Evolutionary conservation across 768 basidiomycete species (phyloP), one percentile per base, ranked within the genome.

Genomic region (Hysterangium stoloniferum): DNA sequence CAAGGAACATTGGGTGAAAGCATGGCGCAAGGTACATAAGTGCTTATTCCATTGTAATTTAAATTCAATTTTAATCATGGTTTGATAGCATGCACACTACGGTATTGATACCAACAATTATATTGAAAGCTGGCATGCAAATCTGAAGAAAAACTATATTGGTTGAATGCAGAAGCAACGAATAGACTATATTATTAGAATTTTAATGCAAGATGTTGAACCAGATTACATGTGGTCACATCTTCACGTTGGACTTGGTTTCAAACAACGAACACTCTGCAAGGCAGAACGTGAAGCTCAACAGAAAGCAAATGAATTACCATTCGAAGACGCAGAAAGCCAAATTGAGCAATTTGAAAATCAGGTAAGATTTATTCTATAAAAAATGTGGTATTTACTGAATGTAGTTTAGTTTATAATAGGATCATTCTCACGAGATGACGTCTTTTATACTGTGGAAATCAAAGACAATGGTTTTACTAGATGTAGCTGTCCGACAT

Each of bases 31-130:
- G n/a, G n/a, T n/a, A n/a, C n/a, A n/a, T n/a, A n/a, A n/a, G n/a
- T n/a, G n/a, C n/a, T n/a, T n/a, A n/a, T n/a, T n/a, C n/a, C n/a
- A n/a, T n/a, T n/a, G n/a, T n/a, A n/a, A n/a, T n/a, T n/a, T n/a
- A n/a, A n/a, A n/a, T n/a, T n/a, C n/a, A n/a, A n/a, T n/a, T n/a
- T n/a, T n/a, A n/a, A n/a, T n/a, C n/a, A n/a, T n/a, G n/a, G n/a
- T n/a, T n/a, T n/a, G n/a, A n/a, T n/a, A 47, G 45, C 45, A 47
- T 33, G 45, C 45, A 8, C 45, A 47, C 29, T 47, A 47, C 17
- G 45, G 28, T 4, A 47, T 47, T 8, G 45, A 47, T 32, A 47
- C 45, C n/a, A 47, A 47, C 29, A 47, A 47, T n/a, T 47, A 31
- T 32, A 29, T 47, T 32, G 45, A 47, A 33, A 33, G 29, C n/a